Percentiles rank a stretch among this genome's conserved stretches.
Conservation (phyloP, 148 eudicot genomes). For the Cornus kousa region DNA sequence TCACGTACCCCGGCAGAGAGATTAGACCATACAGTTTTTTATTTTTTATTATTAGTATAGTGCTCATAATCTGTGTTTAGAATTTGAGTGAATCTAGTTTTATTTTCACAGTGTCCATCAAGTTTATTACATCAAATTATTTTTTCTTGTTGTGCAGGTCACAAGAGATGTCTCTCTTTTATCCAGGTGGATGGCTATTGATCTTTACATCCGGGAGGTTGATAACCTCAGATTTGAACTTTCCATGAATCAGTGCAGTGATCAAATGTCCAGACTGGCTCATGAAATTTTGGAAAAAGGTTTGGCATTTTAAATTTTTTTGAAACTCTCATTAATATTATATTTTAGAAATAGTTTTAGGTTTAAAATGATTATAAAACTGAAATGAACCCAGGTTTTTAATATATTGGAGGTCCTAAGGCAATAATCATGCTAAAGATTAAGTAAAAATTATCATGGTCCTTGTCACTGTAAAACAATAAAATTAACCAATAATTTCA, state of each 20-base stretch:
- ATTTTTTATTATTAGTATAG: not conserved
- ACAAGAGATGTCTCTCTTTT: conserved; percentile 83
- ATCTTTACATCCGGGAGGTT: conserved; percentile 82
- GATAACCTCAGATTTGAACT: conserved; percentile 94
- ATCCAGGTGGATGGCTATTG: conserved; percentile 96
- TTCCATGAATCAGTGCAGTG: conserved; percentile 74
- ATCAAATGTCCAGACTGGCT: conserved; percentile 45
- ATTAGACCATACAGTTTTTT: too few species aligned
- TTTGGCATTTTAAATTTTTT: conserved; percentile 18
- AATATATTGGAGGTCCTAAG: too few species aligned
- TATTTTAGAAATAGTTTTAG: too few species aligned
- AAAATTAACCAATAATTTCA: too few species aligned
- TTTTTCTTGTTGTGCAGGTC: conserved; percentile 50
- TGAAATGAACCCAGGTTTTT: too few species aligned
- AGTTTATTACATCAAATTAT: not conserved
- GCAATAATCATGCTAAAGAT: too few species aligned
- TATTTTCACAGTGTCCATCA: not conserved
- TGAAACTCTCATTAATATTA: not conserved
- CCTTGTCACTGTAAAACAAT: too few species aligned
- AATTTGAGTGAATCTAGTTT: not conserved
- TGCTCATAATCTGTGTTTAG: too few species aligned
- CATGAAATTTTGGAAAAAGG: conserved; percentile 69
- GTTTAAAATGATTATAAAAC: too few species aligned
- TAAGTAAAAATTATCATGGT: too few species aligned
- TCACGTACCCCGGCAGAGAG: too few species aligned